These are phyloP conservation scores for Heritiera littoralis DNA, from an alignment of 345 rosid species.

Conservation along the genomic window DNA sequence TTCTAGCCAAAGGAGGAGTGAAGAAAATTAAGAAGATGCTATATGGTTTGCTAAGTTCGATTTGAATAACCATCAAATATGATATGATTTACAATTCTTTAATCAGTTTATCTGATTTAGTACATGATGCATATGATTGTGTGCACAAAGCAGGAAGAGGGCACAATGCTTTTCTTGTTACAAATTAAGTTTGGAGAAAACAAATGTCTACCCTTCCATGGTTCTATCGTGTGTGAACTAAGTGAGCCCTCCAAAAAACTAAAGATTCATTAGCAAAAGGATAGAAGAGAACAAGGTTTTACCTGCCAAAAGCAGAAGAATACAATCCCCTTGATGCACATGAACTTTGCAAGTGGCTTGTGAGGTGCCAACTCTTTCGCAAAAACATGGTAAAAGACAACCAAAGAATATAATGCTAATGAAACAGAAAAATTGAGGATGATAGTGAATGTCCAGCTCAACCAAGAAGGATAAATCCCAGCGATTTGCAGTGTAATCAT, in stretches of 20 bases:
- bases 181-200: not conserved
- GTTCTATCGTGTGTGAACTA: not conserved
- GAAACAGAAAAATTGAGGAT: constrained; percentile 86
- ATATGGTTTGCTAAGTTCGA: constrained; percentile 4
- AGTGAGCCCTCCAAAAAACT: not conserved
- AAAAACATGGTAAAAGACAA: constrained; percentile 86
- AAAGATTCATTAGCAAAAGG: not conserved
- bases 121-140: not conserved
- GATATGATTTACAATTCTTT: not conserved
- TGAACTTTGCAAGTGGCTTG: constrained; percentile 90
- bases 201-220: not conserved
- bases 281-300: constrained; percentile 17
- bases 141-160: not conserved
- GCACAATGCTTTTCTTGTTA: not conserved
- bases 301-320: constrained; percentile 99
- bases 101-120: not conserved
- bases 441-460: constrained; percentile 95
- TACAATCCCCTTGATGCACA: constrained; percentile 98
- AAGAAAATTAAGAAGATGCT: not conserved
- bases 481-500: constrained; percentile 73
- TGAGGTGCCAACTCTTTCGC: constrained; percentile 93
- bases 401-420: constrained; percentile 84
- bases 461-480: constrained; percentile 78
- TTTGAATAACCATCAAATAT: not conserved
- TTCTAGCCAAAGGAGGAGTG: not conserved